Evolutionary conservation across 1,284 basidiomycete species (phyloP).

Genomic region (Gomphus bonarii): DNA sequence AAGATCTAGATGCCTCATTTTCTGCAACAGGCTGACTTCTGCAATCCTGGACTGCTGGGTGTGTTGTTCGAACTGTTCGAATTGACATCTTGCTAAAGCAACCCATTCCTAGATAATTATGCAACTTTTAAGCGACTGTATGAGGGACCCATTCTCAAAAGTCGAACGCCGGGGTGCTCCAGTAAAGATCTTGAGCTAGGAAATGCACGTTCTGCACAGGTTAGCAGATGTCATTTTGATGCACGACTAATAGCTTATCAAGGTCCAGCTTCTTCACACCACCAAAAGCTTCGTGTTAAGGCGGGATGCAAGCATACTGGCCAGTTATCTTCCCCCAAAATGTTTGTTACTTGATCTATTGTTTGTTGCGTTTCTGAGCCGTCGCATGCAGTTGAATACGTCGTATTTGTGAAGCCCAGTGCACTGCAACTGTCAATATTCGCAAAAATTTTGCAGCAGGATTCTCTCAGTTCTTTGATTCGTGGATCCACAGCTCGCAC

Average conservation of each 20-base stretch:
- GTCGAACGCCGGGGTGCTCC: slow-evolving; percentile 70
- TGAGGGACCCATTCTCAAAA: slow-evolving; percentile 83
- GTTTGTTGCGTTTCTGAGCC: background rate
- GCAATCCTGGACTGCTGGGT: slow-evolving; percentile 86
- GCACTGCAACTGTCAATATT: slow-evolving; percentile 77
- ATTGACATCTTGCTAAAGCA: background rate
- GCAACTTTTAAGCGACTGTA: slow-evolving; percentile 70
- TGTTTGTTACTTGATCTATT: slow-evolving; percentile 36
- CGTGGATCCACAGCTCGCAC: slow-evolving; percentile 67
- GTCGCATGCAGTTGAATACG: slow-evolving; percentile 70
- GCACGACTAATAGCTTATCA: background rate
- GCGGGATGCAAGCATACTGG: slow-evolving; percentile 74
- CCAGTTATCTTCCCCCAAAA: slow-evolving; percentile 85
- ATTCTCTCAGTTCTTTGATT: slow-evolving; percentile 53
- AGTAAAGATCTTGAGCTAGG: slow-evolving; percentile 68
- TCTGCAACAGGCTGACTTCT: slow-evolving; percentile 69
- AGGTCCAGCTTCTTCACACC: slow-evolving; percentile 57
- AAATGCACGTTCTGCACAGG: slow-evolving; percentile 61
- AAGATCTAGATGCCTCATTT: slow-evolving; percentile 3
- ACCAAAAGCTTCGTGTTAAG: slow-evolving; percentile 85
- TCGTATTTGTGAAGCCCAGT: slow-evolving; percentile 84
- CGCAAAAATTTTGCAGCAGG: slow-evolving; percentile 59
- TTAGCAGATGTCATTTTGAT: slow-evolving; percentile 21
- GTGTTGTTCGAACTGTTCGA: slow-evolving; percentile 18
- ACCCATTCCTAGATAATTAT: slow-evolving; percentile 49